Evolutionary conservation across 805 yeast species (phyloP).

Genomic region (Priceomyces haplophilus): DNA sequence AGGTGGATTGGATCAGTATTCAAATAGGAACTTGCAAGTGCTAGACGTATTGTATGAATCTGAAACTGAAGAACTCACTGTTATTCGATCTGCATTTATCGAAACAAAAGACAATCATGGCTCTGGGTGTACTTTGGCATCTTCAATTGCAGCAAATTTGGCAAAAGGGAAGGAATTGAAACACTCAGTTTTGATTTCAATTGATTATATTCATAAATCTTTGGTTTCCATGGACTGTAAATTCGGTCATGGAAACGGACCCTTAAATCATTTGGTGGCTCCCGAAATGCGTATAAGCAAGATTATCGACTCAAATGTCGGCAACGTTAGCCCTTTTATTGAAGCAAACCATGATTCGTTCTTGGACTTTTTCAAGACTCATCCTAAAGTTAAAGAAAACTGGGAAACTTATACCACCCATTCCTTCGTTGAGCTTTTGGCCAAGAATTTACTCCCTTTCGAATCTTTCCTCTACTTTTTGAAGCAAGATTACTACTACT

Average conservation of each 20-base stretch:
- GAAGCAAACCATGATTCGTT: constrained; percentile 14
- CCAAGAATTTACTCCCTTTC: constrained; percentile 48
- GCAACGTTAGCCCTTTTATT: constrained; percentile 1
- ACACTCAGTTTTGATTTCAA: constrained; percentile 53
- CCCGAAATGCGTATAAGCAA: constrained; percentile 15
- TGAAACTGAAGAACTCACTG: constrained; percentile 26
- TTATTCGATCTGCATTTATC: constrained; percentile 47
- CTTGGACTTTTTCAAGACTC: constrained; percentile 50
- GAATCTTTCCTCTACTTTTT: constrained; percentile 52
- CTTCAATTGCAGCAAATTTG: constrained; percentile 73
- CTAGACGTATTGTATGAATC: constrained; percentile 55
- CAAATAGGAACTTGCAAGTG: constrained; percentile 27
- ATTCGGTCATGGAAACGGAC: constrained; percentile 62
- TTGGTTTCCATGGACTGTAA: constrained; percentile 44
- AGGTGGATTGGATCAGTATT: constrained; percentile 2
- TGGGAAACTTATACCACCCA: constrained; percentile 65
- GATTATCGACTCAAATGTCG: constrained; percentile 7
- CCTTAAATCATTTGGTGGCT: constrained; percentile 63
- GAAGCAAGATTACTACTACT: constrained; percentile 66
- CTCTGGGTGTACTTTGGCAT: constrained; percentile 85
- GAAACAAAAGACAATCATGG: constrained; percentile 70
- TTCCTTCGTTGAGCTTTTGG: constrained; percentile 55
- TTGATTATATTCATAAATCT: constrained; percentile 66
- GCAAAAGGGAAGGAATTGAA: constrained; percentile 51
- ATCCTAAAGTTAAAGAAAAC: constrained; percentile 49